Evolutionary conservation across 768 basidiomycete genomes (phyloP).

Genomic region (Fibroporia radiculosa): DNA sequence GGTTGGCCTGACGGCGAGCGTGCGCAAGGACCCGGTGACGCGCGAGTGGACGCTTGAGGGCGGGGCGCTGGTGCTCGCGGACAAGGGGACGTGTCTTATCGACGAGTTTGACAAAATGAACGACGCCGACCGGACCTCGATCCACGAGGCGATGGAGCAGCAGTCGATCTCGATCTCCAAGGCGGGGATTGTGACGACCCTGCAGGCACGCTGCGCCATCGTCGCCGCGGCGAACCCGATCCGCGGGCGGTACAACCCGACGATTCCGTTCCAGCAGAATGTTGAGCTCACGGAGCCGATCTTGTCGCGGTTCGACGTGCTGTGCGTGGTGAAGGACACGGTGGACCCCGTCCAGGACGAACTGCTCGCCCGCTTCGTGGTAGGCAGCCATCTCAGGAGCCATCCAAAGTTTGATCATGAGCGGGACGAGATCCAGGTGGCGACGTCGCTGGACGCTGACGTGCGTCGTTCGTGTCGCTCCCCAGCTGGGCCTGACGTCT

Average conservation of each 20-base stretch:
- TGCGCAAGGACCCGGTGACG: conserved; percentile 97
- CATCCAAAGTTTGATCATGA: conserved; percentile 89
- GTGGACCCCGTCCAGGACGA: conserved; percentile 98
- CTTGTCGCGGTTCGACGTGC: conserved; percentile 93
- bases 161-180: conserved; percentile 99
- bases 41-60: conserved; percentile 99
- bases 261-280: conserved; percentile 96
- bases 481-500: not conserved
- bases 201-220: conserved; percentile 96
- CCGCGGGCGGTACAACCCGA: conserved; percentile 95
- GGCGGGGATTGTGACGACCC: conserved; percentile 96
- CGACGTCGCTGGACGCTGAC: conserved; percentile 82
- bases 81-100: conserved; percentile 95
- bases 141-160: conserved; percentile 99
- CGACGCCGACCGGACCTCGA: conserved; percentile 93
- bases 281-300: conserved; percentile 99
- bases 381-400: conserved; percentile 89
- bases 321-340: conserved; percentile 96
- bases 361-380: conserved; percentile 93
- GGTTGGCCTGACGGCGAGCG: conserved; percentile 96
- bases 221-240: conserved; percentile 98
- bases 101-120: conserved; percentile 99
- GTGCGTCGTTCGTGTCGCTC: conserved; percentile 37
- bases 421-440: conserved; percentile 90
- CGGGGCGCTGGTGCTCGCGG: conserved; percentile 95